Conservation (phyloP, 2,329 filamentous ascomycete genomes). For the Nemania sp. region DNA sequence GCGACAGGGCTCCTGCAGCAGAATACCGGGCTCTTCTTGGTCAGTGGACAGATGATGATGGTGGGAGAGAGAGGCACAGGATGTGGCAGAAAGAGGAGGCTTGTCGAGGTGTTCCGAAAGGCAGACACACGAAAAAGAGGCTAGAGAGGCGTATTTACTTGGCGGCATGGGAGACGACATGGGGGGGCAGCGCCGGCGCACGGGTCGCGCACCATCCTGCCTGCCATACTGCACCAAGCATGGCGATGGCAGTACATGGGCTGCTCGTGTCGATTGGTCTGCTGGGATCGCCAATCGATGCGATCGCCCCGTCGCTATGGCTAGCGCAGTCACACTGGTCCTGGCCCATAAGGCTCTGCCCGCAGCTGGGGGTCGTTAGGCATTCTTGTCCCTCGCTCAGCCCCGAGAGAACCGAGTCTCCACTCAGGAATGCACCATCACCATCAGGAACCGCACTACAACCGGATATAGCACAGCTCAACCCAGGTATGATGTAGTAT, state of each 20-base stretch:
- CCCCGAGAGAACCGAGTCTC: slow-evolving; percentile 30
- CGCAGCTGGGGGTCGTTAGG: slow-evolving; percentile 28
- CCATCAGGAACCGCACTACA: background rate
- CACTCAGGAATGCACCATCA: slow-evolving; percentile 21
- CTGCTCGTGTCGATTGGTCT: slow-evolving; percentile 13
- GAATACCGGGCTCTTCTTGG: slow-evolving; percentile 1
- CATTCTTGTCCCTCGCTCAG: slow-evolving; percentile 34
- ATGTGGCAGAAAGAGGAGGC: slow-evolving; percentile 30
- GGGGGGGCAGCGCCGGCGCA: background rate
- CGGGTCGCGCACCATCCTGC: slow-evolving; percentile 24
- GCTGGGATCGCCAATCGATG: slow-evolving; percentile 21
- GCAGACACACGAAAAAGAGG: slow-evolving; percentile 22
- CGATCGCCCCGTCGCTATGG: slow-evolving; percentile 28
- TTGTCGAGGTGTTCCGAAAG: slow-evolving; percentile 33
- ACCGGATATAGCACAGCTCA: background rate
- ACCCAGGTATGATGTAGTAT: background rate
- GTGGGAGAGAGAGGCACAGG: slow-evolving; percentile 15
- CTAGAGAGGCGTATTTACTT: slow-evolving; percentile 26
- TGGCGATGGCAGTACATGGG: no score
- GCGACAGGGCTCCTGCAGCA: slow-evolving; percentile 6
- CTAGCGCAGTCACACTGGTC: no score
- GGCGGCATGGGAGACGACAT: slow-evolving; percentile 11
- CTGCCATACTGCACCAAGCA: no score
- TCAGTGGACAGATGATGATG: background rate
- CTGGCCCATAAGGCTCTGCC: slow-evolving; percentile 26